These are phyloP conservation scores for Syncephalastrum sp. DNA, from an alignment of 371 early-diverging fungal genomes.

Conservation along the genomic window DNA sequence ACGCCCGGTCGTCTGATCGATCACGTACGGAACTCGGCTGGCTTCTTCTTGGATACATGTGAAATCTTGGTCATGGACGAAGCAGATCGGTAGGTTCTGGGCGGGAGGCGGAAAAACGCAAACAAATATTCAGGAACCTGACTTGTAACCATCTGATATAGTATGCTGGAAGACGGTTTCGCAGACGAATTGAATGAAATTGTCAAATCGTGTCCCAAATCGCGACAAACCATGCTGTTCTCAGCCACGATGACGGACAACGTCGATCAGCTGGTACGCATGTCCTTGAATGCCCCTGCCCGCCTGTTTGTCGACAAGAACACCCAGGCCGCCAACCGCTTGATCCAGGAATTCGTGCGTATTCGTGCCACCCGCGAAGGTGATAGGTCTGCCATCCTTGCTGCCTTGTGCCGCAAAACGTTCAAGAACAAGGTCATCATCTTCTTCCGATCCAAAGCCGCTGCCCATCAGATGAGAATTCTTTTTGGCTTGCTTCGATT, in stretches of 20 bases:
- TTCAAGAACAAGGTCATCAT: conserved; percentile 81
- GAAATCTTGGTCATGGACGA: conserved; percentile 99
- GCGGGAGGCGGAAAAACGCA: background rate
- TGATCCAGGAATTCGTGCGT: conserved; percentile 97
- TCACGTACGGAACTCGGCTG: conserved; percentile 91
- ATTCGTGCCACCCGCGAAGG: conserved; percentile 84
- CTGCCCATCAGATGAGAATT: conserved; percentile 96
- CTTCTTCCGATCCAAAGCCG: conserved; percentile 92
- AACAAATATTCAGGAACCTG: conserved; percentile 1
- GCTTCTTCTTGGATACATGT: conserved; percentile 85
- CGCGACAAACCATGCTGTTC: conserved; percentile 98
- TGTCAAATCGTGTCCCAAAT: conserved; percentile 85
- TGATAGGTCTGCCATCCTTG: conserved; percentile 82
- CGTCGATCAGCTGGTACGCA: conserved; percentile 91
- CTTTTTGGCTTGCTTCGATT: conserved; percentile 90
- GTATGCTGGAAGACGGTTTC: conserved; percentile 99
- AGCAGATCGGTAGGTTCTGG: conserved; percentile 86
- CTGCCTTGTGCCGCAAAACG: conserved; percentile 81
- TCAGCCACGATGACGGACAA: conserved; percentile 99
- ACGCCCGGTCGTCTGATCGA: conserved; percentile 99
- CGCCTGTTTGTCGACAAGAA: conserved; percentile 86
- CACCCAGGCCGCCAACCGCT: conserved; percentile 73
- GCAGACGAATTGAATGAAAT: conserved; percentile 96
- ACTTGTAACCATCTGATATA: conserved; percentile 13
- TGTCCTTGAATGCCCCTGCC: conserved; percentile 89